phyloP scores from a whole-genome alignment of 306 rosid genomes.

The Ceratonia siliqua region DNA sequence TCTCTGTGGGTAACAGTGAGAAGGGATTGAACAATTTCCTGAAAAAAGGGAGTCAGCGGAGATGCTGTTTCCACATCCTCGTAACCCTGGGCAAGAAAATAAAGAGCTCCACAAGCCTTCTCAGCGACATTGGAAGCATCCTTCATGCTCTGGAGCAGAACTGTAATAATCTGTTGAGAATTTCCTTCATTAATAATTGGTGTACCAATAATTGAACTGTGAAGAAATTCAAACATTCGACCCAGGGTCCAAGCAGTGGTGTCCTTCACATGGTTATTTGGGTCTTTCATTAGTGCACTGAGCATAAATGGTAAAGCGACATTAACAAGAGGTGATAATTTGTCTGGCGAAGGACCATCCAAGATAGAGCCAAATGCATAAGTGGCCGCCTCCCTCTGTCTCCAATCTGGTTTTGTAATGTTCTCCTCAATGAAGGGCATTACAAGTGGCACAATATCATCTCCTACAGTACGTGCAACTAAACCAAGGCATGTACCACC shows the following conservation, averaged over 20 bases:
- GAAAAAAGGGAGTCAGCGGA: conserved; percentile 77
- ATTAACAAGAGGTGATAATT: conserved; percentile 69
- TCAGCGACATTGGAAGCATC: conserved; percentile 94
- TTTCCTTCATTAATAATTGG: conserved; percentile 77
- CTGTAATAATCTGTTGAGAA: conserved; percentile 79
- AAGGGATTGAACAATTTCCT: conserved; percentile 80
- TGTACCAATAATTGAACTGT: conserved; percentile 68
- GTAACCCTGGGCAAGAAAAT: conserved; percentile 86
- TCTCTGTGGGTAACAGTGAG: conserved; percentile 76
- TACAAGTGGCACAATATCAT: conserved; percentile 79
- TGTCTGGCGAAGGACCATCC: conserved; percentile 89
- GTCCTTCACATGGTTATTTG: conserved; percentile 88
- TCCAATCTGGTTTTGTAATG: conserved; percentile 86
- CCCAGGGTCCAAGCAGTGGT: conserved; percentile 96
- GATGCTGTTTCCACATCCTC: conserved; percentile 72
- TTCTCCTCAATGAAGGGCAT: conserved; percentile 91
- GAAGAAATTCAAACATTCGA: conserved; percentile 89
- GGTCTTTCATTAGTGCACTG: conserved; percentile 70
- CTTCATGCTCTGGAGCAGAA: conserved; percentile 89
- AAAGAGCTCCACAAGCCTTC: conserved; percentile 94
- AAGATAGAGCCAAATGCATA: conserved; percentile 95
- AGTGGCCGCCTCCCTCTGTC: conserved; percentile 91
- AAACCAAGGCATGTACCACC: conserved; percentile 94
- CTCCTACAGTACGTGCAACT: conserved; percentile 90
- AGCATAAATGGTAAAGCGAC: conserved; percentile 79